Conservation (phyloP, 768 basidiomycete genomes). For the Termitomyces sp. region DNA sequence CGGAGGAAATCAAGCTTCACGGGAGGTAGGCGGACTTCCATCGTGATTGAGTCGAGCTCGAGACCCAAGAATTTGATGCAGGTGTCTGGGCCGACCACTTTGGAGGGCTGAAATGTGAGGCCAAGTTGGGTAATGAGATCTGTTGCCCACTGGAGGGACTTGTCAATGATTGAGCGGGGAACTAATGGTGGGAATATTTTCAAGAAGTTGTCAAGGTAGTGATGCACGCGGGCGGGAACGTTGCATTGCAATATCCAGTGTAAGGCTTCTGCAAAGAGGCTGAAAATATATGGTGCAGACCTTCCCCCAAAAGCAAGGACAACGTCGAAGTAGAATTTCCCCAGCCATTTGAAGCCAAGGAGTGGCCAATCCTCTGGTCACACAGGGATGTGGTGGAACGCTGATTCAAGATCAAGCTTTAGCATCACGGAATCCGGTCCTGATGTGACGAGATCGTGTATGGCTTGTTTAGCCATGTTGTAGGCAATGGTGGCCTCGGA, state of each 20-base stretch:
- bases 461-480: no score
- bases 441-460: no score
- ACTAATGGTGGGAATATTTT: no score
- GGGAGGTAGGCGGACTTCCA: background rate
- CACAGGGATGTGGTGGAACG: conserved; percentile 31
- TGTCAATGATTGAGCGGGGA: no score
- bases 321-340: conserved; percentile 20
- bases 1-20: background rate
- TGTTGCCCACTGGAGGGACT: background rate
- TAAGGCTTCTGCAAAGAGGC: background rate
- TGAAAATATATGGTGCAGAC: conserved; percentile 13
- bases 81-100: background rate
- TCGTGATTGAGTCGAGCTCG: background rate
- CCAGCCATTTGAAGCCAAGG: conserved; percentile 25
- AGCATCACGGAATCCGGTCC: conserved; percentile 23
- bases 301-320: conserved; percentile 29
- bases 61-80: background rate
- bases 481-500: conserved; percentile 21
- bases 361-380: conserved; percentile 22
- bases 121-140: background rate
- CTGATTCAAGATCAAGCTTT: conserved; percentile 29
- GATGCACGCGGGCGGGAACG: conserved; percentile 22
- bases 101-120: background rate
- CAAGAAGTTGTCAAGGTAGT: conserved; percentile 32
- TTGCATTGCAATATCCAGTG: conserved; percentile 7